Conservation (phyloP, 2,329 filamentous ascomycete species). For the Trichoderma sp. region DNA sequence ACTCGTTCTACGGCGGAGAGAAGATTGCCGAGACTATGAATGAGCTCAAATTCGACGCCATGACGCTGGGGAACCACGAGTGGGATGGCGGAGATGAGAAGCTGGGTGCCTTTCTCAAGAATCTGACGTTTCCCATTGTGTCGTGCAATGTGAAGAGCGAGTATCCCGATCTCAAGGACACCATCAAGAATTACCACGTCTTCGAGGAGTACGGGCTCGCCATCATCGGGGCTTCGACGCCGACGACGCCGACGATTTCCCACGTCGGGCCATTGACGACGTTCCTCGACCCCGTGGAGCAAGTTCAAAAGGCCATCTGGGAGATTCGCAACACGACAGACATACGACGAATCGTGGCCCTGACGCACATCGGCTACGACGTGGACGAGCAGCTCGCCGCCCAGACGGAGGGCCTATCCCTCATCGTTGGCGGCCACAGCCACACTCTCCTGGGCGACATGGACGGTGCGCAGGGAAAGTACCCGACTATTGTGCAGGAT, state of each 20-base stretch:
- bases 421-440: conserved; percentile 67
- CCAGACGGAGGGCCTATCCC: conserved; percentile 63
- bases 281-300: conserved; percentile 59
- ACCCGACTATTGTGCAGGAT: conserved; percentile 65
- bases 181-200: conserved; percentile 66
- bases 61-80: conserved; percentile 70
- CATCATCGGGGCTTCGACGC: conserved; percentile 65
- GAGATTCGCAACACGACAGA: conserved; percentile 63
- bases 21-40: conserved; percentile 70
- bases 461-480: conserved; percentile 59
- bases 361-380: conserved; percentile 69
- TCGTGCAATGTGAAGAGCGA: conserved; percentile 65
- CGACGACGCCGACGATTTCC: conserved; percentile 60
- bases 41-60: conserved; percentile 65
- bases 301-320: conserved; percentile 64
- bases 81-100: conserved; percentile 66
- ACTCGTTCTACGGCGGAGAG: conserved; percentile 66
- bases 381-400: conserved; percentile 63
- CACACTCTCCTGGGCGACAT: conserved; percentile 64
- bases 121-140: conserved; percentile 66
- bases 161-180: conserved; percentile 60
- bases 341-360: conserved; percentile 65
- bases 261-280: conserved; percentile 59
- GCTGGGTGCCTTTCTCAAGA: conserved; percentile 62
- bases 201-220: conserved; percentile 63